A percentile compares a stretch with the other conserved stretches of the same genome.
phyloP scores from a whole-genome alignment of 805 yeast species.

The Zygotorulaspora chibaensis region DNA sequence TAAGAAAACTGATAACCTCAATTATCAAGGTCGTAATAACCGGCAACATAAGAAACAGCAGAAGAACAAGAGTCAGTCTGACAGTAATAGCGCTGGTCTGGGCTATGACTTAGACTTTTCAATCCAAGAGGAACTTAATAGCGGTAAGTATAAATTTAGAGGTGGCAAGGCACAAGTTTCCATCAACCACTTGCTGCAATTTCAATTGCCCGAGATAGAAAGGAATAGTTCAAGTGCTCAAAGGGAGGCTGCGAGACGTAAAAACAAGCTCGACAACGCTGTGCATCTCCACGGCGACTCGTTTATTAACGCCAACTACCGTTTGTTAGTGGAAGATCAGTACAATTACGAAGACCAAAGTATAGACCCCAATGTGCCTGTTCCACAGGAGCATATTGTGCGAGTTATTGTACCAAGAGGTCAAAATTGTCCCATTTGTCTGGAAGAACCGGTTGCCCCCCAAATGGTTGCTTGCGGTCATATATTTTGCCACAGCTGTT shows the following conservation, averaged over 20 bases:
- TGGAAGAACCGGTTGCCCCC: constrained; percentile 85
- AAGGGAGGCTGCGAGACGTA: constrained; percentile 19
- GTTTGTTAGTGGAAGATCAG: constrained; percentile 70
- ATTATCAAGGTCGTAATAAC: constrained; percentile 10
- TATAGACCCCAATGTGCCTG: constrained; percentile 70
- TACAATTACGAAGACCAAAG: constrained; percentile 54
- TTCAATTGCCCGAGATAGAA: constrained; percentile 44
- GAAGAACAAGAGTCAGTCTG: constrained; percentile 1
- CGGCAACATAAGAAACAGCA: constrained; percentile 12
- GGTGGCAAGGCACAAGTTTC: constrained; percentile 45
- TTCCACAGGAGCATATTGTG: constrained; percentile 56
- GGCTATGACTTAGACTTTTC: constrained; percentile 27
- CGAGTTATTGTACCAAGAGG: constrained; percentile 73
- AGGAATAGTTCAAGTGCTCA: constrained; percentile 13
- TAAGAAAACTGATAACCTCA: constrained; percentile 4
- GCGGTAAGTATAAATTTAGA: constrained; percentile 33
- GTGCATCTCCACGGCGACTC: constrained; percentile 58
- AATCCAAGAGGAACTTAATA: constrained; percentile 35
- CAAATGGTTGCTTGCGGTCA: constrained; percentile 96
- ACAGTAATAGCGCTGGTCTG: not conserved
- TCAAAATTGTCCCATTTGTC: constrained; percentile 87
- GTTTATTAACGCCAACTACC: constrained; percentile 77
- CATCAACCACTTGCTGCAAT: constrained; percentile 64
- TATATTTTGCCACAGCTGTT: constrained; percentile 77
- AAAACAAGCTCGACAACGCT: constrained; percentile 31